Base-by-base conservation (phyloP, 768 basidiomycete genomes). In the Kwoniella pini region DNA sequence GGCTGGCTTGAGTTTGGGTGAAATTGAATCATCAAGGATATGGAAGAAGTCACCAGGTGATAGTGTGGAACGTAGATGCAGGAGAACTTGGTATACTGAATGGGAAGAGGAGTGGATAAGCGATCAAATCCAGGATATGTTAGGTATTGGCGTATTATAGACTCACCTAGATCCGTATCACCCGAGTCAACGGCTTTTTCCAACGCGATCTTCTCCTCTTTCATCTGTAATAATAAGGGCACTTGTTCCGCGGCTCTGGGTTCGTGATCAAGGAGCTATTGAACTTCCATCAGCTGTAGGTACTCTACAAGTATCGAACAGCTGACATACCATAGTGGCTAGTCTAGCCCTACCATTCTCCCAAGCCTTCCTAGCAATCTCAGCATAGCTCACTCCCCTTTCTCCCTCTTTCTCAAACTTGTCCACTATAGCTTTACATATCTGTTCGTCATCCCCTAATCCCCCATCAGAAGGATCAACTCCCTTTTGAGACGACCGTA, bases 311-410 rank as follows among this genome's bases (percentile, higher is more conserved):
- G 49, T 17, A 26, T 49, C 19, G 36, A 36, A 45, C n/a, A 42
- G 33, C 7, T 43, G 27, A 38, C 22, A 28, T 0, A 91, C 92
- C 85, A 89, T 89, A 1, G 91, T 91, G 0, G 92, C 93, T 50
- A 97, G 80, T 43, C 85, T 84, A 2, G 83, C 83, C 57, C 91
- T 79, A 1, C 94, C 93, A 15, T 87, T 85, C 73, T 90, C 87
- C 93, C 94, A 98, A 28, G 95, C 94, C 45, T 87, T 86, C 77
- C 86, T 87, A 3, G 96, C 93, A 65, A 98, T 92, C 61, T 96
- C 95, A 9, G 94, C 93, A 76, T 92, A 97, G 71, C 89, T 91
- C 17, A 96, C 91, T 13, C 87, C 85, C 17, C 71, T 68, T 52
- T 76, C 74, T 7, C 90, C 90, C 38, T 94, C 82, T 57, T 85